Base-by-base conservation (phyloP, 2,329 filamentous ascomycete species). In the Diaporthe citri region DNA sequence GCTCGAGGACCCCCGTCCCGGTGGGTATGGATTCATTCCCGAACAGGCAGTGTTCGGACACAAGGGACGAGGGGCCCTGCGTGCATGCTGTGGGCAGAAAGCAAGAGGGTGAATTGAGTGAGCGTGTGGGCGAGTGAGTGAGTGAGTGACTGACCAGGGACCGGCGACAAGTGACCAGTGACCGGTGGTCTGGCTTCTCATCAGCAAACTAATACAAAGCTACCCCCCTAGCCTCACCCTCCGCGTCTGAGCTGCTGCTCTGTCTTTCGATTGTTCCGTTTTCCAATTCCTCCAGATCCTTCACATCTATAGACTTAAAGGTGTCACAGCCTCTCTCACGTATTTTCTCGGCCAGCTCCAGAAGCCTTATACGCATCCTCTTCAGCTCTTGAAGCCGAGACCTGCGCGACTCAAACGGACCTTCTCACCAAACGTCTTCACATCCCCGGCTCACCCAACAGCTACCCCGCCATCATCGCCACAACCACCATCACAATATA, bases 11-110 rank as follows among this genome's bases (percentile, higher is more conserved):
- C 57, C 70, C 46, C 57, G 43, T 62, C 59, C 34, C 34, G 48
- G 70, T 72, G 70, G 70, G 70, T 39, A 52, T 55, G 56, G 28
- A 25, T 12, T 64, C 70, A 55, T 64, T 46, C 74, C 48, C 57
- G 48, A 67, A 56, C 55, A 71, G 72, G 71, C 52, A 75, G 57
- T 66, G 43, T 64, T 74, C 74, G 74, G 74, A 74, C 74, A 71
- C 71, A 75, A 71, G 74, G 74, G 74, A 75, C 62, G 48, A 56
- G 57, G 69, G 69, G 56, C 34, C 34, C 51, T 71, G 57, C 57
- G n/a, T 59, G 56, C 34, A 64, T 55, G 59, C 66, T 36, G 41
- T 31, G 39, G 17, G 52, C 41, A 55, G 64, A 12, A 25, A 17
- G 64, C 46, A 20, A 22, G n/a, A 48, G 64, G 13, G 6, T 36